Percentiles rank a stretch among this genome's conserved stretches.
These are phyloP conservation scores for Candida mattraensis DNA, from an alignment of 805 yeast genomes.

Conservation along the genomic window DNA sequence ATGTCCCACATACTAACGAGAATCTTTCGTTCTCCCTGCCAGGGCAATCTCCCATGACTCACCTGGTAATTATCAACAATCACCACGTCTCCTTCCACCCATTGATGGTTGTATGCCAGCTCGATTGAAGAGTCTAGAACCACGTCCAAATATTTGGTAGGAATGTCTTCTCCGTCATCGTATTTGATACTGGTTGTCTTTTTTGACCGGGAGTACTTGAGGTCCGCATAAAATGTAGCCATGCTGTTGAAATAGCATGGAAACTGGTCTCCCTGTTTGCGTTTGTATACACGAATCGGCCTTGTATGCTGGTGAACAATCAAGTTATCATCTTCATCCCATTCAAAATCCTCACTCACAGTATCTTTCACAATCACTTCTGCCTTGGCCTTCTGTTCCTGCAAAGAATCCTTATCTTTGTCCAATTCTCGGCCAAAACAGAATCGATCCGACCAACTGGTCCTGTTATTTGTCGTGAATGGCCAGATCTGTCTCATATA, in stretches of 20 bases:
- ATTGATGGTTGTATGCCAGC: conserved; percentile 28
- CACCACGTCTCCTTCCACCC: conserved; percentile 35
- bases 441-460: conserved; percentile 30
- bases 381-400: conserved; percentile 28
- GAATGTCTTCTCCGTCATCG: conserved; percentile 24
- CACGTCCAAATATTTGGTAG: conserved; percentile 18
- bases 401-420: conserved; percentile 24
- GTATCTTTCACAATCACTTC: conserved; percentile 19
- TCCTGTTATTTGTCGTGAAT: conserved; percentile 13
- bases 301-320: conserved; percentile 27
- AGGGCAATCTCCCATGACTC: conserved; percentile 35
- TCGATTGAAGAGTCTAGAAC: conserved; percentile 19
- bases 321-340: conserved; percentile 29
- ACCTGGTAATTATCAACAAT: conserved; percentile 36
- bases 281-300: conserved; percentile 22
- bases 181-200: conserved; percentile 16
- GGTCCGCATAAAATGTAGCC: conserved; percentile 21
- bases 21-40: conserved; percentile 32
- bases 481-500: conserved; percentile 32
- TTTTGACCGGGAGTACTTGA: conserved; percentile 7
- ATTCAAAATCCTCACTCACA: conserved; percentile 30
- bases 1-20: conserved; percentile 38
- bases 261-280: conserved; percentile 15
- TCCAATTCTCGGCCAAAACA: conserved; percentile 32
- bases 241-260: conserved; percentile 29